Percentiles rank a stretch among this genome's conserved stretches.
Evolutionary conservation across 768 basidiomycete genomes (phyloP).

Genomic region (Cystobasidium tubakii): DNA sequence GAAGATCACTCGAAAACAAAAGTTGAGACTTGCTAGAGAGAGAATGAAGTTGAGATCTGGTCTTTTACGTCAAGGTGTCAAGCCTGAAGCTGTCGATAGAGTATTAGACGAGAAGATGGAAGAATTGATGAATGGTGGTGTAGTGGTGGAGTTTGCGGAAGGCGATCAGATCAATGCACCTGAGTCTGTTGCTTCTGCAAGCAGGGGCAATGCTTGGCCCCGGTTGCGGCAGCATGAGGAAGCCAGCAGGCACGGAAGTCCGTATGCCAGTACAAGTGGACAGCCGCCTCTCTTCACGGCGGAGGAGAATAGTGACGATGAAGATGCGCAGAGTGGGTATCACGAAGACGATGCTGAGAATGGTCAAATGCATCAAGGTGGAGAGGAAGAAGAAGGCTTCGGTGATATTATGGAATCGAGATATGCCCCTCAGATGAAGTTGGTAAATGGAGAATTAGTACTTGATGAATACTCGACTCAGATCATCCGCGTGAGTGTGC

Average conservation of each 20-base stretch:
- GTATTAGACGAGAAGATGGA: background rate
- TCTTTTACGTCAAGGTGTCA: background rate
- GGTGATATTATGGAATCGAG: conserved; percentile 66
- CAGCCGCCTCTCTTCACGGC: background rate
- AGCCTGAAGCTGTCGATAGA: background rate
- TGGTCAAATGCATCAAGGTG: conserved; percentile 34
- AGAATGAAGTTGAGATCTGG: conserved; percentile 9
- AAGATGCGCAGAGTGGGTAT: conserved; percentile 7
- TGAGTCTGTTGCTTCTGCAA: too few relatives aligned
- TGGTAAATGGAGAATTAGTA: conserved; percentile 79
- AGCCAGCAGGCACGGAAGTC: too few relatives aligned
- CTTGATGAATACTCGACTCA: conserved; percentile 78
- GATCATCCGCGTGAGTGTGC: too few relatives aligned
- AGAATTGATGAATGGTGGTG: too few relatives aligned
- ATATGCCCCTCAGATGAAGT: conserved; percentile 77
- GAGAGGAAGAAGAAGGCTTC: conserved; percentile 55
- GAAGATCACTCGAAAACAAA: background rate
- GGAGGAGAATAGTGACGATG: background rate
- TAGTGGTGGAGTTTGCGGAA: too few relatives aligned
- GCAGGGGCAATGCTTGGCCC: too few relatives aligned
- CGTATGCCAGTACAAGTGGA: background rate
- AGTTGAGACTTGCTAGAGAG: conserved; percentile 3
- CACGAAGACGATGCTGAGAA: conserved; percentile 36
- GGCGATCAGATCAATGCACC: too few relatives aligned
- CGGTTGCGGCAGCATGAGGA: too few relatives aligned